phyloP scores from a whole-genome alignment of 108 stramenopile species.

The Skeletonema grethae region DNA sequence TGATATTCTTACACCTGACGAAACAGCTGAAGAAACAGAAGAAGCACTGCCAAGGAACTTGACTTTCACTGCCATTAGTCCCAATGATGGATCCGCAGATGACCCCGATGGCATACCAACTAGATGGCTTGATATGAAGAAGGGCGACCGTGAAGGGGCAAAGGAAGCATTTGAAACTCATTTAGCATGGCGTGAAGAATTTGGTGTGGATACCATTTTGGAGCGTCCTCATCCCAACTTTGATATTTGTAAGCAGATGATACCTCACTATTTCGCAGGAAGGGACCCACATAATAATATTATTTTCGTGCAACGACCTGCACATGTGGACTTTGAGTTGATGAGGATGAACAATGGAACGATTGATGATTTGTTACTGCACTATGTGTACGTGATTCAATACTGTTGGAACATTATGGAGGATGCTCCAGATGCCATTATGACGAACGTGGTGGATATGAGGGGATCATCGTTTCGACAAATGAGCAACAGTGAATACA shows the following conservation, averaged over 20 bases:
- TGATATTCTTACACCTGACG: not conserved
- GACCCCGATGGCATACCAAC: slow-evolving; percentile 77
- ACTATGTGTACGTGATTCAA: slow-evolving; percentile 78
- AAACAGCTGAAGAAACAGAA: not conserved
- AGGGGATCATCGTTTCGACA: slow-evolving; percentile 55
- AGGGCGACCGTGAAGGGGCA: slow-evolving; percentile 56
- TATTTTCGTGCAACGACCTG: slow-evolving; percentile 65
- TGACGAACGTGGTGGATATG: slow-evolving; percentile 82
- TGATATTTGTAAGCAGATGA: slow-evolving; percentile 63
- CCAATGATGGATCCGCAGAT: slow-evolving; percentile 60
- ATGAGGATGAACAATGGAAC: slow-evolving; percentile 55
- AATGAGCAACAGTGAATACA: slow-evolving; percentile 56
- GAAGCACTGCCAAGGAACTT: slow-evolving; percentile 14
- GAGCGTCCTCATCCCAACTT: slow-evolving; percentile 67
- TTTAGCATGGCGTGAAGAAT: slow-evolving; percentile 63
- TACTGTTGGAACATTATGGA: slow-evolving; percentile 84
- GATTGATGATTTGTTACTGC: slow-evolving; percentile 64
- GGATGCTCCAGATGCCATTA: slow-evolving; percentile 56
- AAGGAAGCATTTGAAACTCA: slow-evolving; percentile 52
- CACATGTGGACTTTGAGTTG: slow-evolving; percentile 51
- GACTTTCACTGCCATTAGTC: slow-evolving; percentile 44
- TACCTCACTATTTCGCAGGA: slow-evolving; percentile 71
- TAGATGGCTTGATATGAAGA: slow-evolving; percentile 74
- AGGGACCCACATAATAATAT: slow-evolving; percentile 61
- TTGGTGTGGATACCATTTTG: slow-evolving; percentile 61